Evolutionary conservation across 495 filamentous ascomycete species (phyloP).

Genomic region (Daldinia caldariorum): DNA sequence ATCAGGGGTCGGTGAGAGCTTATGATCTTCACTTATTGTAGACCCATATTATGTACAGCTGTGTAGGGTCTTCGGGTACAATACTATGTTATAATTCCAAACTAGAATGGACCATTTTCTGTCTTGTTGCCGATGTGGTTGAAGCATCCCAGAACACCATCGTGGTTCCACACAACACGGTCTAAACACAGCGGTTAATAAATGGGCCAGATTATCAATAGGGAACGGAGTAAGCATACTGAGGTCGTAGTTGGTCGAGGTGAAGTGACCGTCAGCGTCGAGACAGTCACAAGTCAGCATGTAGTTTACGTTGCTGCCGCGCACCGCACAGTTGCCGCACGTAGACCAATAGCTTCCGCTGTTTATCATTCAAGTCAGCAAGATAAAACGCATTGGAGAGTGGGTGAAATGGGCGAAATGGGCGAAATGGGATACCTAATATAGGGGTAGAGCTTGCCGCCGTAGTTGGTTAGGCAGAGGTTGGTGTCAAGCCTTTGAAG

Average conservation of each 20-base stretch:
- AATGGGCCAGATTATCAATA: neutral
- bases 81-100: no score
- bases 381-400: no score
- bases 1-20: neutral
- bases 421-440: constrained; percentile 12
- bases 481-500: constrained; percentile 47
- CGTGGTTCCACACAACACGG: constrained; percentile 43
- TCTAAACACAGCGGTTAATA: constrained; percentile 25
- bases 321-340: constrained; percentile 43
- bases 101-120: constrained; percentile 40
- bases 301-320: constrained; percentile 32
- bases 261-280: constrained; percentile 4
- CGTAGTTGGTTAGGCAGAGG: constrained; percentile 43
- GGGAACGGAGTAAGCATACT: constrained; percentile 29
- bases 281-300: constrained; percentile 44
- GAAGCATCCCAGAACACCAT: constrained; percentile 47
- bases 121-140: constrained; percentile 47
- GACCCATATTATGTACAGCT: neutral
- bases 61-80: no score
- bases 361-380: constrained; percentile 3
- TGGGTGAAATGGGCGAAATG: neutral
- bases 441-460: constrained; percentile 42
- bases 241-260: constrained; percentile 42
- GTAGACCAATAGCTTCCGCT: constrained; percentile 47
- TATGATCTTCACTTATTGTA: neutral